Evolutionary conservation across 441 rosid genomes (phyloP).

Genomic region (Pelargonium fulgidum): DNA sequence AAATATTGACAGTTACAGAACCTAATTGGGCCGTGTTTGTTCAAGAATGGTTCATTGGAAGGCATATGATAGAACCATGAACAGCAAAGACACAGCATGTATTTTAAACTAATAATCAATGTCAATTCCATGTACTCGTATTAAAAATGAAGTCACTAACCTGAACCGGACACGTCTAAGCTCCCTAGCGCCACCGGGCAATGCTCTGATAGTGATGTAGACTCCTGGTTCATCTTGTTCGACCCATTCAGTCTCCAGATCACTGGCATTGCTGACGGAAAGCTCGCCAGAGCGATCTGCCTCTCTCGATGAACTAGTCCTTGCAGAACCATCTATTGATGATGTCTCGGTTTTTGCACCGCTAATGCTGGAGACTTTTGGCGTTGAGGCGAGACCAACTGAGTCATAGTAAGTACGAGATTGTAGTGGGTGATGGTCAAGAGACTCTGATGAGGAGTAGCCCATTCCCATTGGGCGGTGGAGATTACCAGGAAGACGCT

Average conservation of each 20-base stretch:
- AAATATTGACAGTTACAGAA: no score
- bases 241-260: constrained; percentile 80
- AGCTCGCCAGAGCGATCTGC: constrained; percentile 66
- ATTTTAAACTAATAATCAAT: neutral
- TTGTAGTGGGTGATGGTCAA: constrained; percentile 47
- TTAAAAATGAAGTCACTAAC: constrained; percentile 30
- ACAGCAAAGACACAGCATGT: neutral
- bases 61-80: no score
- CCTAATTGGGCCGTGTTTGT: no score
- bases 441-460: constrained; percentile 58
- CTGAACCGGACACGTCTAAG: constrained; percentile 95
- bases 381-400: constrained; percentile 55
- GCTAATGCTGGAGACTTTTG: constrained; percentile 56
- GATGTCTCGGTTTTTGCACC: constrained; percentile 72
- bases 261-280: constrained; percentile 80
- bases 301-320: constrained; percentile 68
- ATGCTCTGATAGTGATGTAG: constrained; percentile 75
- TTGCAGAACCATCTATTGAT: constrained; percentile 61
- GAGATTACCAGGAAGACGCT: constrained; percentile 36
- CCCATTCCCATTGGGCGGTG: constrained; percentile 38
- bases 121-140: neutral
- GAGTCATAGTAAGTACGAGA: constrained; percentile 38
- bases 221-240: constrained; percentile 95
- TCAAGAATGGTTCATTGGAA: no score
- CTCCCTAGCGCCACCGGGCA: constrained; percentile 71